Evolutionary conservation across 2,329 filamentous ascomycete species (phyloP).

Genomic region (Fusarium sarcochroum): DNA sequence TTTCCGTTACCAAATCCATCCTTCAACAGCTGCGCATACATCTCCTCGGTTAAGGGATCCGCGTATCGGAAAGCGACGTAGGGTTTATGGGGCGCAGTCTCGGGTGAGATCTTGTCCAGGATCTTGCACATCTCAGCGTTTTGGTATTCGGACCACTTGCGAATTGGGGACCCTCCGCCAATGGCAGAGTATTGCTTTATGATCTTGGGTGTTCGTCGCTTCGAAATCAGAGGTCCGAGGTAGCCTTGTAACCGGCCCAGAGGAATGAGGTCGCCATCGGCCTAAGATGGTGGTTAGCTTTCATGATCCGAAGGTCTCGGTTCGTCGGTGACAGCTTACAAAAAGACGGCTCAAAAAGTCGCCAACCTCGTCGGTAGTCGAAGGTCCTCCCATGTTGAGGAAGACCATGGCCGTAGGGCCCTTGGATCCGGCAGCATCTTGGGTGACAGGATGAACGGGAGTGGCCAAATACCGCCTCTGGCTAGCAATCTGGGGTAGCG

Average conservation of each 20-base stretch:
- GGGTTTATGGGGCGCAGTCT: constrained; percentile 95
- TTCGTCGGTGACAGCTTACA: constrained; percentile 67
- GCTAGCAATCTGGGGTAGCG: constrained; percentile 50
- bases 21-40: constrained; percentile 84
- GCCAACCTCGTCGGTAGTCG: constrained; percentile 88
- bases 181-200: constrained; percentile 95
- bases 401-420: constrained; percentile 98
- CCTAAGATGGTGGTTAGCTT: constrained; percentile 63
- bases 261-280: constrained; percentile 95
- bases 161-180: constrained; percentile 96
- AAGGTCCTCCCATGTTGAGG: constrained; percentile 98
- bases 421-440: constrained; percentile 77
- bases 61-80: constrained; percentile 99
- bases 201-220: constrained; percentile 93
- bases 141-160: constrained; percentile 98
- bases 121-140: constrained; percentile 97
- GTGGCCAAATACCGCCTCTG: constrained; percentile 56
- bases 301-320: constrained; percentile 4
- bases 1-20: constrained; percentile 93
- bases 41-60: constrained; percentile 91
- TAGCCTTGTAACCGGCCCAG: constrained; percentile 92
- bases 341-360: constrained; percentile 93
- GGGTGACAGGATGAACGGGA: constrained; percentile 80
- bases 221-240: constrained; percentile 88
- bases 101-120: constrained; percentile 88